Percentiles rank a stretch among this genome's conserved stretches.
Evolutionary conservation across 179 eudicot species (phyloP).

Genomic region (Sideroxylon spinosum): DNA sequence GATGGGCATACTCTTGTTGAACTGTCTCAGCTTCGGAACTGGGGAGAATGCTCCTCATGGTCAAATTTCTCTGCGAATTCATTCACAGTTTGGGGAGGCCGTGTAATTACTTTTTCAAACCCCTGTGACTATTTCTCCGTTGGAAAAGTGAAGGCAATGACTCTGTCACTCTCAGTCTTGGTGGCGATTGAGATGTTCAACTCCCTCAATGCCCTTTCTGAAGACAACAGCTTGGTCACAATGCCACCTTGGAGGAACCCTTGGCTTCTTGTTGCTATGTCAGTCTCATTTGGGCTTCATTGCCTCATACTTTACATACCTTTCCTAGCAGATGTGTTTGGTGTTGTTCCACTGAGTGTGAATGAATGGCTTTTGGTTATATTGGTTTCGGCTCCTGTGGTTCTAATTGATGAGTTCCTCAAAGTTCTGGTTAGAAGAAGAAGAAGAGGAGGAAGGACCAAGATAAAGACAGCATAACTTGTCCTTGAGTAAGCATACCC

Average conservation of each 20-base stretch:
- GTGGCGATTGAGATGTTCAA: conserved; percentile 93
- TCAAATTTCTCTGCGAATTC: conserved; percentile 69
- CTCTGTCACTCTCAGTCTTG: conserved; percentile 79
- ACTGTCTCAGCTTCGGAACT: conserved; percentile 62
- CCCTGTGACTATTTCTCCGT: conserved; percentile 76
- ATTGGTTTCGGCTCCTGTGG: conserved; percentile 52
- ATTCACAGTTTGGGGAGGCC: conserved; percentile 54
- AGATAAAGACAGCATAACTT: conserved; percentile 32
- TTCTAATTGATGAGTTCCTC: conserved; percentile 65
- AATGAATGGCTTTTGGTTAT: conserved; percentile 79
- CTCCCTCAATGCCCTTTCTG: conserved; percentile 82
- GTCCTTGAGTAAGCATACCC: background rate
- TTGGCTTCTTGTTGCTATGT: conserved; percentile 76
- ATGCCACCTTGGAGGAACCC: conserved; percentile 94
- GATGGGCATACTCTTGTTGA: conserved; percentile 77
- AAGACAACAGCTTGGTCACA: conserved; percentile 68
- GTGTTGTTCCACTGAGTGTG: conserved; percentile 59
- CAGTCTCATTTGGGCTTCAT: conserved; percentile 66
- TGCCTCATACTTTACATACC: conserved; percentile 80
- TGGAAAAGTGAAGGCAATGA: conserved; percentile 87
- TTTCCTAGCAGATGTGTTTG: conserved; percentile 63
- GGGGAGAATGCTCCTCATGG: conserved; percentile 88
- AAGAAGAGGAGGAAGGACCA: conserved; percentile 25
- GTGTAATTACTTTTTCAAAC: conserved; percentile 41
- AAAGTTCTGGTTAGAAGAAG: conserved; percentile 46